Evolutionary conservation across 2,329 filamentous ascomycete species (phyloP).

Genomic region (Daldinia eschscholtzii): DNA sequence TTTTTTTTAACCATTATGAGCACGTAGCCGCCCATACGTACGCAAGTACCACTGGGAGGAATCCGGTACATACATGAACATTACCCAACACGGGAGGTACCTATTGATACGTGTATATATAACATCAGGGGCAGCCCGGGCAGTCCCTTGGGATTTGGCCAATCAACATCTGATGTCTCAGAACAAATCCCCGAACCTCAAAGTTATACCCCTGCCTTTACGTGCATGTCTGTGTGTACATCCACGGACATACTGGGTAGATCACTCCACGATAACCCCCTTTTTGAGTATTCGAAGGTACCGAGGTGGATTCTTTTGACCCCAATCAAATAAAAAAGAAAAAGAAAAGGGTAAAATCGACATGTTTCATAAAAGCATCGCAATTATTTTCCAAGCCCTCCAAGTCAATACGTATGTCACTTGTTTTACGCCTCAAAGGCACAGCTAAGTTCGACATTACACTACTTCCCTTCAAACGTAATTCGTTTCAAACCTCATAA

Average conservation of each 20-base stretch:
- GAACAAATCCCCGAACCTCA: conserved; percentile 5
- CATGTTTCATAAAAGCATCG: background rate
- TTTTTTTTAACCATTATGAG: conserved; percentile 22
- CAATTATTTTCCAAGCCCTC: background rate
- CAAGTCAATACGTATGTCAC: background rate
- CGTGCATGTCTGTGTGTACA: background rate
- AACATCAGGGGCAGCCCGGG: conserved; percentile 20
- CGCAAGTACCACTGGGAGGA: conserved; percentile 1
- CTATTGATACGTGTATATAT: conserved; percentile 9
- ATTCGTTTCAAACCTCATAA: conserved; percentile 28
- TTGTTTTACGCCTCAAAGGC: background rate
- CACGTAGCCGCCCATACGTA: conserved; percentile 7
- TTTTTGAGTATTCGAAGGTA: conserved; percentile 2
- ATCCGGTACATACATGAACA: background rate
- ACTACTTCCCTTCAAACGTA: conserved; percentile 22
- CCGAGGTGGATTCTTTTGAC: background rate
- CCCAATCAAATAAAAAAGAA: background rate
- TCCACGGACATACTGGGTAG: background rate
- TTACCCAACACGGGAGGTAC: conserved; percentile 11
- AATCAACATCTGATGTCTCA: conserved; percentile 15
- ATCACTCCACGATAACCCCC: background rate
- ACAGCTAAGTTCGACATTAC: background rate
- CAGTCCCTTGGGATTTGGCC: background rate
- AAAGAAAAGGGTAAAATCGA: background rate
- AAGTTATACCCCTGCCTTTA: background rate